A percentile compares a stretch with the other conserved stretches of the same genome.
Evolutionary conservation across 2,329 filamentous ascomycete genomes (phyloP).

Genomic region (Cercospora berteroae): DNA sequence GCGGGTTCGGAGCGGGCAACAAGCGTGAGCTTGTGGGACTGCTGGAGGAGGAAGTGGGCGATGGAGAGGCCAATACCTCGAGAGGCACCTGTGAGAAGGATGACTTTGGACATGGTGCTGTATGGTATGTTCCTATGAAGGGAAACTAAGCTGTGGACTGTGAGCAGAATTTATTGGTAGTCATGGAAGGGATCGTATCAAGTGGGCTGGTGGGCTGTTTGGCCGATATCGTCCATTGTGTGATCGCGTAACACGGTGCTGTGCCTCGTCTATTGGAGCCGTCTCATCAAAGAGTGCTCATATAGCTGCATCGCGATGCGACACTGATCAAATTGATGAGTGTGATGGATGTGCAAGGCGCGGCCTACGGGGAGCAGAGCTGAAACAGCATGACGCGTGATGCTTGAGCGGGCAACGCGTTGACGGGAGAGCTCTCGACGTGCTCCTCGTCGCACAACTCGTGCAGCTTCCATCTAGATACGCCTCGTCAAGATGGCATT

Average conservation of each 20-base stretch:
- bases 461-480: not conserved
- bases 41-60: constrained; percentile 56
- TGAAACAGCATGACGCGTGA: constrained; percentile 5
- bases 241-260: not conserved
- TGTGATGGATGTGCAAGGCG: not conserved
- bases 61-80: constrained; percentile 64
- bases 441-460: not conserved
- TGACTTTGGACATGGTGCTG: constrained; percentile 41
- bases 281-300: not conserved
- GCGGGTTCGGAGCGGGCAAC: constrained; percentile 57
- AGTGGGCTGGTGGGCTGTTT: not conserved
- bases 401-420: not conserved
- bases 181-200: not conserved
- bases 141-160: not conserved
- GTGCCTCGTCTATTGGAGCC: not conserved
- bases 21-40: constrained; percentile 50
- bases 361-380: not conserved
- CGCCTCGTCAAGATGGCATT: not conserved
- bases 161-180: not conserved
- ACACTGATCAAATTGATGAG: not conserved
- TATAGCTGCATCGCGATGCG: not conserved
- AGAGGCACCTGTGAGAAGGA: constrained; percentile 61
- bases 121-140: not conserved
- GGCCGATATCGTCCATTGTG: not conserved
- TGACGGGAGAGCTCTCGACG: constrained; percentile 2